Conservation (phyloP, 192 early-diverging fungal genomes). For the Coemansia reversa region DNA sequence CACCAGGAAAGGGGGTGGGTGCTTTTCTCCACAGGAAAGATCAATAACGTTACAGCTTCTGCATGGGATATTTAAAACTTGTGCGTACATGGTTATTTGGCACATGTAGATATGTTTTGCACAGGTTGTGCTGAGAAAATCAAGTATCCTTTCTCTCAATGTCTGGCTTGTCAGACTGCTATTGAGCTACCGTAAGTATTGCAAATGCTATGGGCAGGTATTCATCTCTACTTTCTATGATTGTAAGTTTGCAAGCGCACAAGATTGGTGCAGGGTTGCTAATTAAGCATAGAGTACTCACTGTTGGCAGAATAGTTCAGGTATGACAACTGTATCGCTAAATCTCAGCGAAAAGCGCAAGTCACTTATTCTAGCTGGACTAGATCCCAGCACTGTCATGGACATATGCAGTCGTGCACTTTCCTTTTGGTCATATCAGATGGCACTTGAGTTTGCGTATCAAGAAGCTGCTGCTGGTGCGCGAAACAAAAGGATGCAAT, state of each 20-base stretch:
- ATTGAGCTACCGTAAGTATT: conserved; percentile 54
- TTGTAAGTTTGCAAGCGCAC: no score
- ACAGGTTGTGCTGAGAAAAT: conserved; percentile 56
- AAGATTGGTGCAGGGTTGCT: no score
- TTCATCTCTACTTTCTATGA: no score
- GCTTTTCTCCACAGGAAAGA: no score
- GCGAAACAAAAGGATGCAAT: conserved; percentile 37
- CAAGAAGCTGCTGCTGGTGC: conserved; percentile 31
- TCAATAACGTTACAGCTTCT: no score
- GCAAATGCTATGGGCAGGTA: neutral
- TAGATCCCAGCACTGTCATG: conserved; percentile 61
- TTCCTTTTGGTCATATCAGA: conserved; percentile 68
- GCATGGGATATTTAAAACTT: no score
- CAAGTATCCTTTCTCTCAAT: conserved; percentile 55
- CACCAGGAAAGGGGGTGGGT: no score
- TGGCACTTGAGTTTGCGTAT: conserved; percentile 57
- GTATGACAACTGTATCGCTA: conserved; percentile 60
- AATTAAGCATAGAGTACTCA: neutral
- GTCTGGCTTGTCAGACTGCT: conserved; percentile 63
- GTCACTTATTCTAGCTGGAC: conserved; percentile 64
- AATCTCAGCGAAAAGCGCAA: conserved; percentile 65
- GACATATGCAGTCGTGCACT: conserved; percentile 66
- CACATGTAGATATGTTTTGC: conserved; percentile 65
- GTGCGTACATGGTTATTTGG: no score
- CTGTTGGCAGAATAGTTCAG: conserved; percentile 25